Conservation (phyloP, 164 flowering plant species). For the grape (Vitis vinifera) region ASM3070453v1 NC_081814.1:10092001-10092500, state of each 20-base stretch:
- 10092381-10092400: background rate
- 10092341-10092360: background rate
- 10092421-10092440: constrained; percentile 39
- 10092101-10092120: constrained; percentile 40
- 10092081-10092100: constrained; percentile 50
- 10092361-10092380: constrained; percentile 8
- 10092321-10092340: background rate
- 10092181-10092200: constrained; percentile 11
- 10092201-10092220: constrained; percentile 37
- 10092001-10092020: constrained; percentile 40
- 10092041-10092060: constrained; percentile 52
- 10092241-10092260: constrained; percentile 40
- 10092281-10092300: constrained; percentile 65
- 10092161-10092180: constrained; percentile 44
- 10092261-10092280: constrained; percentile 51
- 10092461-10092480: constrained; percentile 28
- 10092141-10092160: constrained; percentile 43
- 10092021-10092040: constrained; percentile 43
- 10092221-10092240: constrained; percentile 26
- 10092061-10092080: constrained; percentile 53
- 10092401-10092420: constrained; percentile 35
- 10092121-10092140: constrained; percentile 47
- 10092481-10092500: constrained; percentile 24
- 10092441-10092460: constrained; percentile 17
- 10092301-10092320: constrained; percentile 30